phyloP scores from a whole-genome alignment of 352 stramenopile genomes.

The Lagenidium giganteum region DNA sequence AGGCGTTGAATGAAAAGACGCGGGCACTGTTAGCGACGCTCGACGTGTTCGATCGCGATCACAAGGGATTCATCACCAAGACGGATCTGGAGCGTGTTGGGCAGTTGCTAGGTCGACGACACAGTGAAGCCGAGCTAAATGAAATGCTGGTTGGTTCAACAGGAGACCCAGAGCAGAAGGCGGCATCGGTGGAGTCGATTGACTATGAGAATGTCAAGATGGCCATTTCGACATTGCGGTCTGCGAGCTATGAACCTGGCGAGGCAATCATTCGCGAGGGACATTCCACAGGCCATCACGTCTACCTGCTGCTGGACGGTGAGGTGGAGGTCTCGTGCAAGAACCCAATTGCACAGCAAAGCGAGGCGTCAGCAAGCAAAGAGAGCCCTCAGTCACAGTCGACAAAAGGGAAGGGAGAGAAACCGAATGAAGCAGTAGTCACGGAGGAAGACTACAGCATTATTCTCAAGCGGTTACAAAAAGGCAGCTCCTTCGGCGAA shows the following conservation, averaged over 20 bases:
- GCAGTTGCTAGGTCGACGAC: slow-evolving; percentile 57
- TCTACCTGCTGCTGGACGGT: slow-evolving; percentile 74
- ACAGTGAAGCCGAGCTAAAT: slow-evolving; percentile 74
- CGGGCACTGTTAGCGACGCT: slow-evolving; percentile 63
- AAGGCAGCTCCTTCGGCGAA: slow-evolving; percentile 76
- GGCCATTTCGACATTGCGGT: slow-evolving; percentile 73
- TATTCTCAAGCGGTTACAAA: slow-evolving; percentile 50
- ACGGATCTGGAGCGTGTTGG: slow-evolving; percentile 70
- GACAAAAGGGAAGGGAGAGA: slow-evolving; percentile 7
- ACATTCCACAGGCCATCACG: slow-evolving; percentile 56
- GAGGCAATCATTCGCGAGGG: slow-evolving; percentile 77
- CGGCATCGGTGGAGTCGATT: slow-evolving; percentile 43
- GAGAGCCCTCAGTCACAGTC: not conserved
- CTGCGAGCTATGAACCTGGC: slow-evolving; percentile 50
- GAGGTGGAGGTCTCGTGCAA: slow-evolving; percentile 75
- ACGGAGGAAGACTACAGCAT: slow-evolving; percentile 29
- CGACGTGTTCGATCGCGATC: slow-evolving; percentile 70
- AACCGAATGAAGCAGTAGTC: not conserved
- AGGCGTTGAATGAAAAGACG: slow-evolving; percentile 64
- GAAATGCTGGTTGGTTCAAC: slow-evolving; percentile 80
- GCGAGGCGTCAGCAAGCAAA: slow-evolving; percentile 15
- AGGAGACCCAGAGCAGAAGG: slow-evolving; percentile 62
- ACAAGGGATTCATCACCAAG: slow-evolving; percentile 80
- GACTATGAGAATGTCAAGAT: slow-evolving; percentile 81
- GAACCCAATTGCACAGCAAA: slow-evolving; percentile 60